These are phyloP conservation scores for Sphagnum tenellum DNA, from an alignment of 225 moss, liverwort and hornwort genomes.

Conservation along the genomic window DNA sequence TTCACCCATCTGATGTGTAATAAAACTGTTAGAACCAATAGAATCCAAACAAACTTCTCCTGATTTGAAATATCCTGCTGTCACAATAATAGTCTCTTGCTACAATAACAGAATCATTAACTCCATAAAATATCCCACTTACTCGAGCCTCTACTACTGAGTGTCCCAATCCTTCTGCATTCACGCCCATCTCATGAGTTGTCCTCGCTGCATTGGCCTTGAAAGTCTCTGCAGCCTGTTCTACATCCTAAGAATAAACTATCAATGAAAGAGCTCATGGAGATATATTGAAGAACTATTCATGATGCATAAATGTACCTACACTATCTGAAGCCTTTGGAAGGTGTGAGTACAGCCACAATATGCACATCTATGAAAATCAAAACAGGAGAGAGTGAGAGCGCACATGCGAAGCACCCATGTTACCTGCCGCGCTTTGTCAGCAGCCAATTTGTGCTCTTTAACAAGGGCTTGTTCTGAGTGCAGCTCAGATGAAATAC, in stretches of 20 bases:
- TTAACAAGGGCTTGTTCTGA: conserved; percentile 12
- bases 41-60: too few species aligned
- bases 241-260: background rate
- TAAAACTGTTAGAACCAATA: too few species aligned
- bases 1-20: conserved; percentile 13
- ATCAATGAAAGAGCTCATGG: too few species aligned
- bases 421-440: conserved; percentile 44
- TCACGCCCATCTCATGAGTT: conserved; percentile 23
- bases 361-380: background rate
- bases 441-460: conserved; percentile 28
- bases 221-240: conserved; percentile 46
- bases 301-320: too few species aligned
- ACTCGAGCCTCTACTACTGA: conserved; percentile 16
- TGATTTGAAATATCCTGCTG: background rate
- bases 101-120: background rate
- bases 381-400: conserved; percentile 15
- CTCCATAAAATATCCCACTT: background rate
- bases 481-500: background rate
- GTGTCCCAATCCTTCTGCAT: conserved; percentile 15
- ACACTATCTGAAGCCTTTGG: too few species aligned
- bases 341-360: too few species aligned
- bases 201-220: conserved; percentile 26
- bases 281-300: background rate
- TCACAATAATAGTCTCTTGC: background rate
- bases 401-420: conserved; percentile 38